Evolutionary conservation across 306 rosid genomes (phyloP).

Genomic region (Malus orientalis): DNA sequence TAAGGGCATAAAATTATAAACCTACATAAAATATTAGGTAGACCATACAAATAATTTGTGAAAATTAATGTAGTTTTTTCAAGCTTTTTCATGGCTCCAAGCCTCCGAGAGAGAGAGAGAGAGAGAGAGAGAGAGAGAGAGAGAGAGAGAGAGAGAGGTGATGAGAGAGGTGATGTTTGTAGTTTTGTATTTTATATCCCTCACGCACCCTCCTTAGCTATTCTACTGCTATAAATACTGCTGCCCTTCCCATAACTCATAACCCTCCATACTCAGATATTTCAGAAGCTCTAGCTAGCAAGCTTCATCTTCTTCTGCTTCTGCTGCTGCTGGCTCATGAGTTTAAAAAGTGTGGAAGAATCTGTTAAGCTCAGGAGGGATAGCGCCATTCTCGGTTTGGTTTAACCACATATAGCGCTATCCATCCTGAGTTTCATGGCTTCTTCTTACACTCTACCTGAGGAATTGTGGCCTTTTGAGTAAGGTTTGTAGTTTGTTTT

Average conservation of each 20-base stretch:
- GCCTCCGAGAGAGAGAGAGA: too few species aligned
- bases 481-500: too few species aligned
- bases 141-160: too few species aligned
- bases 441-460: slow-evolving; percentile 39
- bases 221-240: slow-evolving; percentile 5
- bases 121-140: too few species aligned
- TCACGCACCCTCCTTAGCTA: not conserved
- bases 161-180: not conserved
- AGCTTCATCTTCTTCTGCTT: not conserved
- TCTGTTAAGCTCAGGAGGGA: slow-evolving; percentile 98
- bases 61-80: not conserved
- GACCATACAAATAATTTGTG: not conserved
- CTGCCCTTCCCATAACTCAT: not conserved
- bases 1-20: not conserved
- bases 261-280: not conserved
- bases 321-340: not conserved
- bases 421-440: slow-evolving; percentile 91
- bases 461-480: not conserved
- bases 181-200: not conserved
- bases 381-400: slow-evolving; percentile 50
- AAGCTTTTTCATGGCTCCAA: not conserved
- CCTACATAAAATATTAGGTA: not conserved
- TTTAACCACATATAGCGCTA: slow-evolving; percentile 44
- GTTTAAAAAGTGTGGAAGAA: slow-evolving; percentile 17
- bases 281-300: not conserved